A percentile compares a stretch with the other conserved stretches of the same genome.
Evolutionary conservation across 495 filamentous ascomycete genomes (phyloP).

Genomic region (Cryomyces minteri): DNA sequence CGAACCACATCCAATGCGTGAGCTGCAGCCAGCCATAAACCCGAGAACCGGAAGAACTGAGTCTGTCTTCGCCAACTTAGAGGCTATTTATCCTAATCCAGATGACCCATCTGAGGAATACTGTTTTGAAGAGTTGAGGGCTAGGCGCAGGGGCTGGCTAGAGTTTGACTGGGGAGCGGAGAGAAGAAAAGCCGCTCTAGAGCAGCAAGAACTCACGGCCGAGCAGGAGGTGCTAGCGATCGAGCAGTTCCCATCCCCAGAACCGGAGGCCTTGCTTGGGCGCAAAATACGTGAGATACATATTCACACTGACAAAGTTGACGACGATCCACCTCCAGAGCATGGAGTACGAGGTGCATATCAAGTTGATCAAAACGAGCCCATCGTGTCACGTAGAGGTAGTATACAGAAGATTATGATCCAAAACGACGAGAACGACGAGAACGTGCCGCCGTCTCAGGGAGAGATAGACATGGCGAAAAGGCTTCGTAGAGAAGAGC

Average conservation of each 20-base stretch:
- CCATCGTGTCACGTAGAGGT: too few species aligned
- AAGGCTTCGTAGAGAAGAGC: constrained; percentile 19
- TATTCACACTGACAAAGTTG: neutral
- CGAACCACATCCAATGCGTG: constrained; percentile 16
- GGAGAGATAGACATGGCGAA: constrained; percentile 11
- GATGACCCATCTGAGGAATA: constrained; percentile 48
- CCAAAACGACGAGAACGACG: constrained; percentile 17
- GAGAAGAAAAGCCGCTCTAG: constrained; percentile 4
- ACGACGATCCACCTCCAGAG: neutral
- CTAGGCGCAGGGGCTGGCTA: constrained; percentile 61
- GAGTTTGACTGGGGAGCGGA: constrained; percentile 40
- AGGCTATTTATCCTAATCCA: constrained; percentile 63
- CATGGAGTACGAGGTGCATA: too few species aligned
- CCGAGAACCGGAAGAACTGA: constrained; percentile 62
- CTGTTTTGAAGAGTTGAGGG: constrained; percentile 83
- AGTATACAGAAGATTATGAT: too few species aligned
- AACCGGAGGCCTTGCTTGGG: neutral
- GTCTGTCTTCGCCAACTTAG: constrained; percentile 69
- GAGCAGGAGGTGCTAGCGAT: neutral
- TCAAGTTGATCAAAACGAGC: too few species aligned
- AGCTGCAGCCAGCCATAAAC: constrained; percentile 59
- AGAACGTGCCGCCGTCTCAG: constrained; percentile 17
- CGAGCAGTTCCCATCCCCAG: neutral
- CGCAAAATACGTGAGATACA: neutral
- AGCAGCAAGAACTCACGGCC: neutral